Percentiles rank a stretch among this genome's conserved stretches.
Evolutionary conservation across 23 red algal genomes (phyloP).

Genomic region (Gracilaria domingensis): DNA sequence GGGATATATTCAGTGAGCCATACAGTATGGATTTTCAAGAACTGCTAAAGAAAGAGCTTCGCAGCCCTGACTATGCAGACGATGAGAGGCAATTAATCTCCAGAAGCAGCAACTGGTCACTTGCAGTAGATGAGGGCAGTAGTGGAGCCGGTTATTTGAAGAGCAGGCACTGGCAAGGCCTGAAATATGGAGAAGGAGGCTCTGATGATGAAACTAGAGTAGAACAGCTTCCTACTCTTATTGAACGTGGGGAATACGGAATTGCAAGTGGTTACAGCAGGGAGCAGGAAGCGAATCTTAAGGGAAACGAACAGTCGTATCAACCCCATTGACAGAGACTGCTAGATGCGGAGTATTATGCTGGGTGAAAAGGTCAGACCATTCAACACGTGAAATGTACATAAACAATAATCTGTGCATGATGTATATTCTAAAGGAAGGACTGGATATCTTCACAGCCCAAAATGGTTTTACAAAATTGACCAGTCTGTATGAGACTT

Average conservation of each 20-base stretch:
- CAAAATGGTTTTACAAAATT: too few species aligned
- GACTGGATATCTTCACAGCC: too few species aligned
- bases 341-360: too few species aligned
- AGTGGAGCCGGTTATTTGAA: slow-evolving; percentile 62
- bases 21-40: slow-evolving; percentile 73
- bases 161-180: slow-evolving; percentile 56
- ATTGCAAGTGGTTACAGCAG: slow-evolving; percentile 60
- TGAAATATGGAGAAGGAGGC: slow-evolving; percentile 44
- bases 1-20: slow-evolving; percentile 51
- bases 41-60: slow-evolving; percentile 24
- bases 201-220: slow-evolving; percentile 31
- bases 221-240: slow-evolving; percentile 34
- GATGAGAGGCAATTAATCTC: slow-evolving; percentile 19
- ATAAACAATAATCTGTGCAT: too few species aligned
- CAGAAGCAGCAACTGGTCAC: slow-evolving; percentile 43
- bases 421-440: too few species aligned
- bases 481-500: too few species aligned
- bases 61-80: background rate
- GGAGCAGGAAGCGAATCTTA: background rate
- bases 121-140: background rate
- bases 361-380: too few species aligned
- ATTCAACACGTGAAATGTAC: too few species aligned
- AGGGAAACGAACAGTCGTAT: background rate
- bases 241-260: slow-evolving; percentile 54
- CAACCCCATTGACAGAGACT: too few species aligned